Evolutionary conservation across 768 basidiomycete species (phyloP), one percentile per base, ranked within the genome.

Genomic region (Tylopilus plumbeoviolaceoides): DNA sequence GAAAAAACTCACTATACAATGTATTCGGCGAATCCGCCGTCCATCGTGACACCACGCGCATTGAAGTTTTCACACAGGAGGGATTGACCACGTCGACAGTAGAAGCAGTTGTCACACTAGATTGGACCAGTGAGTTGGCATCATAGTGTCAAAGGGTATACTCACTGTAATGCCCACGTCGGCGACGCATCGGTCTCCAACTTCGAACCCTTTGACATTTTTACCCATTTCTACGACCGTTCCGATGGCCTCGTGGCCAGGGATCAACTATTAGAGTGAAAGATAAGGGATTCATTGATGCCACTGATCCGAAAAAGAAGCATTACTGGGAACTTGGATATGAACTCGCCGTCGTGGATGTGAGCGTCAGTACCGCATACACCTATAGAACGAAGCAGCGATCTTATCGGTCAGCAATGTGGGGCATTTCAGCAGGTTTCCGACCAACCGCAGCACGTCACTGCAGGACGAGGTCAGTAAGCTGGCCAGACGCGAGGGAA

Each of bases 11-110:
- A 91, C 91, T 88, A 91, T 53, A 79, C 81, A 59, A 92, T 81
- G 72, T 92, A 94, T 65, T 93, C 91, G 8, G 91, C 90, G 65
- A 95, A 95, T 25, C 90, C 92, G 52, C 92, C 92, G 56, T 88
- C 84, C 59, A 80, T 72, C 18, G 84, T 88, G 42, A 93, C 87
- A 44, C 92, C 93, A 12, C 85, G 80, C 7, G 87, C 80, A 51
- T 83, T 76, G 70, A 92, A 93, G 73, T 90, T 78, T 68, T 94
- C 91, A 71, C 93, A 95, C 50, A 91, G 73, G 10, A 94, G 75
- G 18, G 82, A 78, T 63, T 89, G 74, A n/a, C 91, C 91, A 41
- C 89, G 81, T 47, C 90, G 82, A 70, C 93, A 95, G 73, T 83
- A 92, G 73, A 92, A 91, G 70, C 92, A 95, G 54, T 75, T 77